A percentile compares a stretch with the other conserved stretches of the same genome.
These are phyloP conservation scores for Phytophthora fragariae DNA, from an alignment of 352 stramenopile species.

Conservation along the genomic window DNA sequence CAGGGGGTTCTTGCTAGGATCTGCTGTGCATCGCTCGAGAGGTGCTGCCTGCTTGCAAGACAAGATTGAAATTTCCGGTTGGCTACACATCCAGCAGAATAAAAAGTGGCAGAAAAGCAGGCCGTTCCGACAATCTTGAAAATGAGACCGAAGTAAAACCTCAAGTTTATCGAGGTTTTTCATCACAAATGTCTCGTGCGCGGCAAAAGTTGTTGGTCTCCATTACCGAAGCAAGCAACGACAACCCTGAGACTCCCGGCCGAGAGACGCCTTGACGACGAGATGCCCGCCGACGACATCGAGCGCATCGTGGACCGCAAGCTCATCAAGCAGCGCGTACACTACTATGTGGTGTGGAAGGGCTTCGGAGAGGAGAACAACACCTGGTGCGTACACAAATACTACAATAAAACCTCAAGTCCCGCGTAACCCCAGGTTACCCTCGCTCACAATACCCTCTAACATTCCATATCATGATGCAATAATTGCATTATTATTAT, in stretches of 20 bases:
- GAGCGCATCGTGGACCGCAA: conserved; percentile 87
- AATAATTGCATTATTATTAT: conserved; percentile 23
- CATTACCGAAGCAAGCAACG: conserved; percentile 18
- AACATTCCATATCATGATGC: neutral
- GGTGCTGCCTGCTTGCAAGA: too few species aligned
- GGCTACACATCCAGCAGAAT: neutral
- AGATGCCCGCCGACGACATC: conserved; percentile 74
- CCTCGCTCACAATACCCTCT: neutral
- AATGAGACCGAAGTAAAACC: conserved; percentile 26
- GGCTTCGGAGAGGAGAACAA: conserved; percentile 86
- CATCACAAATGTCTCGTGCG: conserved; percentile 4
- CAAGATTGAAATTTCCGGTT: neutral
- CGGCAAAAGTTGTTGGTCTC: conserved; percentile 30
- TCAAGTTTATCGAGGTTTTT: conserved; percentile 20
- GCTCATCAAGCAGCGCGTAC: conserved; percentile 79
- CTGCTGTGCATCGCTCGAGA: too few species aligned
- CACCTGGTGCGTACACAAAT: conserved; percentile 50
- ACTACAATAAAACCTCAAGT: conserved; percentile 24
- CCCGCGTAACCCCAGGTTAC: conserved; percentile 2
- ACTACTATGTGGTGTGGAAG: conserved; percentile 86
- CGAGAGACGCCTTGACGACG: conserved; percentile 9
- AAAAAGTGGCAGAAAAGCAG: neutral
- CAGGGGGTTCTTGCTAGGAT: too few species aligned
- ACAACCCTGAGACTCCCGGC: neutral
- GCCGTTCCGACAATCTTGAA: neutral